Percentiles rank a stretch among this genome's conserved stretches.
Conservation (phyloP, 768 basidiomycete genomes). For the Coprinopsis strossmayeri region DNA sequence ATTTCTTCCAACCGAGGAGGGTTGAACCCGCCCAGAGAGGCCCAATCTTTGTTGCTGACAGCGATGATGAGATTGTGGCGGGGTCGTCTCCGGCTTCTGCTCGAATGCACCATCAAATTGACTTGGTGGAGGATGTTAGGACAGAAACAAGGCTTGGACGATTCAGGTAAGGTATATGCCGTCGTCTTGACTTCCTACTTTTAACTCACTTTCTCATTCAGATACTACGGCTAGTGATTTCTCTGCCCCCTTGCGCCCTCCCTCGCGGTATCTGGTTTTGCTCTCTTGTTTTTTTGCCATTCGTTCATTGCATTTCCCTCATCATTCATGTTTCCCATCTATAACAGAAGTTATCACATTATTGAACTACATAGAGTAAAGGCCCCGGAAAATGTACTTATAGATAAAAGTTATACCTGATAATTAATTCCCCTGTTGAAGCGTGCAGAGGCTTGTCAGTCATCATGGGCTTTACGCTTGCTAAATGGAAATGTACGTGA, state of each 20-base stretch:
- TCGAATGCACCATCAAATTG: not conserved
- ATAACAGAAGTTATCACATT: not conserved
- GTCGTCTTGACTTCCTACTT: not conserved
- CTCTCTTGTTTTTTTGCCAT: no score
- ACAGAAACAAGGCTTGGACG: slow-evolving; percentile 12
- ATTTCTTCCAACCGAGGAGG: slow-evolving; percentile 4
- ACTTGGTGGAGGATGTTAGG: not conserved
- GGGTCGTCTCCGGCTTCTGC: slow-evolving; percentile 7
- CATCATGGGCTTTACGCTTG: not conserved
- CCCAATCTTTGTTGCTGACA: slow-evolving; percentile 7
- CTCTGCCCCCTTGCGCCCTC: no score
- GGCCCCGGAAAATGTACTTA: no score
- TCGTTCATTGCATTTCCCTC: not conserved
- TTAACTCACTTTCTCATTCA: no score
- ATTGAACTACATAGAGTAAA: slow-evolving; percentile 4
- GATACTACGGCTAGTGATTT: no score
- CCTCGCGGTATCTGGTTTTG: no score
- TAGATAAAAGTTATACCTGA: no score
- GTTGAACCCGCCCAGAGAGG: not conserved
- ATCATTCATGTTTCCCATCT: not conserved
- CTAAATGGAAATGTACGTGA: not conserved
- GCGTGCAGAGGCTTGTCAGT: no score
- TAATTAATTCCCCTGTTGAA: no score
- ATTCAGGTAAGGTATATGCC: slow-evolving; percentile 15
- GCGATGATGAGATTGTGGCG: slow-evolving; percentile 11